phyloP scores from a whole-genome alignment of 495 filamentous ascomycete species.

The Talaromyces proteolyticus region DNA sequence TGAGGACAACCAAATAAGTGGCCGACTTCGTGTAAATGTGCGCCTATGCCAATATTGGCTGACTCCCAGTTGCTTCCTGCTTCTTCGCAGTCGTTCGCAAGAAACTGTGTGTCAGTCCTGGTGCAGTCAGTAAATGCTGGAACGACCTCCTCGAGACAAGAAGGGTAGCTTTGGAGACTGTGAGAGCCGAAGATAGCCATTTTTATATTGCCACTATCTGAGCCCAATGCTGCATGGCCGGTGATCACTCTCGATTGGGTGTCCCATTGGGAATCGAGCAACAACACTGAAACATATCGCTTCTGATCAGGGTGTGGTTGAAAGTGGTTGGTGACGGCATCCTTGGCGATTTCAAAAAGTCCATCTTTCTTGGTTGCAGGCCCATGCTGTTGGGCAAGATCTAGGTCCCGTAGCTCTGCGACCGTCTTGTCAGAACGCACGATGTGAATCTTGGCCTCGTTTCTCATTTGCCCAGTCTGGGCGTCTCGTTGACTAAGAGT shows the following conservation, averaged over 20 bases:
- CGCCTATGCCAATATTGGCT: conserved; percentile 85
- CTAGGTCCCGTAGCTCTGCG: conserved; percentile 70
- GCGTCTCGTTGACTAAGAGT: conserved; percentile 66
- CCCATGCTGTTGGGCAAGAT: conserved; percentile 74
- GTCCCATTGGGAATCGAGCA: conserved; percentile 88
- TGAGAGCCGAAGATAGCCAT: conserved; percentile 90
- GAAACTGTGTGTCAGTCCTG: conserved; percentile 70
- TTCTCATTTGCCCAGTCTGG: conserved; percentile 66
- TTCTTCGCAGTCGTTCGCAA: conserved; percentile 80
- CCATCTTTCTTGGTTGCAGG: conserved; percentile 61
- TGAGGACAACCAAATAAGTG: conserved; percentile 86
- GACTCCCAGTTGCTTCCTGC: conserved; percentile 87
- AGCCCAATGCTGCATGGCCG: conserved; percentile 77
- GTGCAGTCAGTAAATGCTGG: conserved; percentile 86
- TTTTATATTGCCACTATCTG: conserved; percentile 61
- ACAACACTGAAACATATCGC: conserved; percentile 75
- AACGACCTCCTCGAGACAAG: conserved; percentile 77
- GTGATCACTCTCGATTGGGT: conserved; percentile 57
- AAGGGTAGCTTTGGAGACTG: conserved; percentile 79
- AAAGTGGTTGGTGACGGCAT: conserved; percentile 73
- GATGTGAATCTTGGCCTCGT: conserved; percentile 82
- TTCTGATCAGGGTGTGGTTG: conserved; percentile 67
- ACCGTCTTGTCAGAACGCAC: conserved; percentile 78
- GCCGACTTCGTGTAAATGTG: conserved; percentile 83
- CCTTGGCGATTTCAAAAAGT: conserved; percentile 66